A percentile compares a stretch with the other conserved stretches of the same genome.
Conservation (phyloP, 352 stramenopile species). For the Aphanomyces invadans region DNA sequence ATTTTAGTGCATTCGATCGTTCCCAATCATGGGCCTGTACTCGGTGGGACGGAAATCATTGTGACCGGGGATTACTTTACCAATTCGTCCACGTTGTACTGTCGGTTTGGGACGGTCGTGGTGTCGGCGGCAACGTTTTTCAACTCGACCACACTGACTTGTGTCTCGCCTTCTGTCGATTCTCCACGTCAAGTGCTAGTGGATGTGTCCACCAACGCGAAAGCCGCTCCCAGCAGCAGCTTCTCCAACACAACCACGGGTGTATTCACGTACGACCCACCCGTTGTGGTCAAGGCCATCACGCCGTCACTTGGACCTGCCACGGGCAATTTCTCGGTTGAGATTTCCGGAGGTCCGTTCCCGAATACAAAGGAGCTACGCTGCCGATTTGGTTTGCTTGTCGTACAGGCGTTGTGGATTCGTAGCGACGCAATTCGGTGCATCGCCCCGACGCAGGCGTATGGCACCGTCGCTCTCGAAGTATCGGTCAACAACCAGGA, state of each 20-base stretch:
- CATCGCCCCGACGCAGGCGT: slow-evolving; percentile 42
- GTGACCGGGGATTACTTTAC: slow-evolving; percentile 30
- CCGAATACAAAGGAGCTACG: slow-evolving; percentile 51
- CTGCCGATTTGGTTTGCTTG: slow-evolving; percentile 78
- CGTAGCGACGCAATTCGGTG: slow-evolving; percentile 69
- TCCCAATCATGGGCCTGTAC: slow-evolving; percentile 42
- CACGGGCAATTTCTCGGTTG: slow-evolving; percentile 84
- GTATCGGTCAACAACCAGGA: slow-evolving; percentile 91
- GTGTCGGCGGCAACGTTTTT: slow-evolving; percentile 46
- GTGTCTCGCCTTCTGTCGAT: slow-evolving; percentile 45
- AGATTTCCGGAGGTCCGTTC: slow-evolving; percentile 78
- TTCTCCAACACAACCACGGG: slow-evolving; percentile 35
- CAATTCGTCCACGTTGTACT: slow-evolving; percentile 33
- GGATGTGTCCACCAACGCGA: slow-evolving; percentile 63
- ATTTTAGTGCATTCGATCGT: slow-evolving; percentile 32
- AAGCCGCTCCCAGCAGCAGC: slow-evolving; percentile 26
- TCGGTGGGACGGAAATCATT: slow-evolving; percentile 48
- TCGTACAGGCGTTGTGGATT: slow-evolving; percentile 55
- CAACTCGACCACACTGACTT: slow-evolving; percentile 58
- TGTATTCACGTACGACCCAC: slow-evolving; percentile 79
- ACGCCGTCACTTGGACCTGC: slow-evolving; percentile 66
- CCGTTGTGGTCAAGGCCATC: slow-evolving; percentile 53
- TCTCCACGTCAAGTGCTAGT: slow-evolving; percentile 34
- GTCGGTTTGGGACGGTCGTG: slow-evolving; percentile 42
- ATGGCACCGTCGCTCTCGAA: slow-evolving; percentile 70